phyloP scores from a whole-genome alignment of 371 early-diverging fungal species.

The Scutellospora calospora region DNA sequence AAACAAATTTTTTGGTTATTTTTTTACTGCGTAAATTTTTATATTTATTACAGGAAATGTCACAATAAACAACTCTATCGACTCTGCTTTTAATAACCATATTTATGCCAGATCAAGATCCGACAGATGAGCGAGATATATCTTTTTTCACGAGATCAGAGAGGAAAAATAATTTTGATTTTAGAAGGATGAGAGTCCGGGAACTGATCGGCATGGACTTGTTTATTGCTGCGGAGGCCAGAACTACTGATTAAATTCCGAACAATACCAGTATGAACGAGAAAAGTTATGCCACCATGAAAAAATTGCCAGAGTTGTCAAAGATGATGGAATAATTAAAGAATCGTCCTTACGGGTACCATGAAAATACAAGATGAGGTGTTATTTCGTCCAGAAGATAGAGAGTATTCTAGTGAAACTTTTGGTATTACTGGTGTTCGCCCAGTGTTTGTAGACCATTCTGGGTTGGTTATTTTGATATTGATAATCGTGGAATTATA shows the following conservation, averaged over 20 bases:
- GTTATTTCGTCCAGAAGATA: conserved; percentile 24
- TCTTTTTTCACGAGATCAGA: conserved; percentile 8
- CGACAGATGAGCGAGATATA: neutral
- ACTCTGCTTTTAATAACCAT: no score
- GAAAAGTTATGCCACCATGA: neutral
- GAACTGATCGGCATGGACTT: conserved; percentile 23
- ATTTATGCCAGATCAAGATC: no score
- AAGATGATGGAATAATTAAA: neutral
- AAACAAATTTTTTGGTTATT: no score
- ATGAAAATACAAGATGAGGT: neutral
- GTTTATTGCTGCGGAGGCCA: neutral
- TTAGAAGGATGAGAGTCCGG: neutral
- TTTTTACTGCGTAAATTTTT: no score
- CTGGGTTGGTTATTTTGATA: conserved; percentile 26
- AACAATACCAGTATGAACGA: neutral
- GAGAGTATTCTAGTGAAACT: neutral
- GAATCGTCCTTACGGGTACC: conserved; percentile 12
- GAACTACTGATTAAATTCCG: conserved; percentile 7
- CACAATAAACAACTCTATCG: no score
- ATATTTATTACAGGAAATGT: no score
- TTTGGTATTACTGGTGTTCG: conserved; percentile 35
- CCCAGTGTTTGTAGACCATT: conserved; percentile 37
- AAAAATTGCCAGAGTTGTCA: neutral
- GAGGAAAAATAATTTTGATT: neutral
- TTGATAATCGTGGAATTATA: neutral